Base-by-base conservation (phyloP, 2,329 filamentous ascomycete genomes). In the Hymenoscyphus infarciens region DNA sequence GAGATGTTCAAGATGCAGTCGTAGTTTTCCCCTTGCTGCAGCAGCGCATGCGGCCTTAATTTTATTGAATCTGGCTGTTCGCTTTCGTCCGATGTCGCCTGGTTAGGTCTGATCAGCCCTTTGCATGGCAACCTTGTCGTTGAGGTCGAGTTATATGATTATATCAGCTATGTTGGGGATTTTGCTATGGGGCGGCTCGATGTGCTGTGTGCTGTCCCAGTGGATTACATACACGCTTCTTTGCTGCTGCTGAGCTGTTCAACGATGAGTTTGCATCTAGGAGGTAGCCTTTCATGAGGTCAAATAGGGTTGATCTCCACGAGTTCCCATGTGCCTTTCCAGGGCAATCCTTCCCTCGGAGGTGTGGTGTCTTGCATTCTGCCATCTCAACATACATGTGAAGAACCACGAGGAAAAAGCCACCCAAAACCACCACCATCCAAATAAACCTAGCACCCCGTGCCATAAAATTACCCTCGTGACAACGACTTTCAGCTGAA, bases 11-110 rank as follows among this genome's bases (percentile, higher is more conserved):
- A 38, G 42, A 53, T 54, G 58, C 58, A 39, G 27, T 27, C 19
- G 19, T 27, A n/a, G 33, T 29, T 27, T 49, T 45, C 11, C 15
- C 22, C 57, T 27, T 59, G 45, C n/a, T 60, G 58, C 58, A 60
- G 42, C 42, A 13, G 58, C 25, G 56, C 56, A 58, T 58, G 35
- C 39, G 39, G 13, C 56, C 56, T 57, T 57, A 57, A 57, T 38
- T 16, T 25, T 57, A 27, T 22, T 35, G 31, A 38, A 39, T 39
- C 13, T 33, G 33, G 33, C 22, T 35, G 39, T 29, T n/a, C 53
- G 45, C 39, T 29, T 54, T 60, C 58, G 58, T 60, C 58, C 58
- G 58, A 60, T 60, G 45, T 60, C 58, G 58, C 58, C 42, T 38
- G 45, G 45, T 52, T 52, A 52, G 11, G 45, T 13, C 19, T 19